Evolutionary conservation across 257 asterid species (phyloP).

Genomic region (Verbena officinalis): DNA sequence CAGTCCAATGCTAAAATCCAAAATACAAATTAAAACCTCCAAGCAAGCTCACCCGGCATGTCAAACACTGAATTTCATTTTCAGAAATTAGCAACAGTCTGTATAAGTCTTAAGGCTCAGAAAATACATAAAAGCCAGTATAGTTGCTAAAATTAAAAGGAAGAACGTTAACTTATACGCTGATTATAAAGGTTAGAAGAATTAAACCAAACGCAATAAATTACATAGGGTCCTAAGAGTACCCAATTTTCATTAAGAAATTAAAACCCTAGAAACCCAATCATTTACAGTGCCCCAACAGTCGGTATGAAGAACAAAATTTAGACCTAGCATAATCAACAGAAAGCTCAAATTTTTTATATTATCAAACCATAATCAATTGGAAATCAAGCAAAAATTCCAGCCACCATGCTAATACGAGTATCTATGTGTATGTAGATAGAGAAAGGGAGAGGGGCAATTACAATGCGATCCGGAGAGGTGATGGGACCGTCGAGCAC

Average conservation of each 20-base stretch:
- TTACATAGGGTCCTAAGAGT: slow-evolving; percentile 16
- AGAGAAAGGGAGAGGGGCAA: not conserved
- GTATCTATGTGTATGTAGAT: not conserved
- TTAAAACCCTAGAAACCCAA: slow-evolving; percentile 13
- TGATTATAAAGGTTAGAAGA: not conserved
- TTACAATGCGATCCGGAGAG: slow-evolving; percentile 73
- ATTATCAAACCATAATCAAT: not conserved
- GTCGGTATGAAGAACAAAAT: not conserved
- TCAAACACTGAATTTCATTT: not conserved
- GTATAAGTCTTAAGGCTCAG: not conserved
- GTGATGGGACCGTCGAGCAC: slow-evolving; percentile 64
- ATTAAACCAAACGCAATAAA: not conserved
- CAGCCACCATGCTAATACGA: not conserved
- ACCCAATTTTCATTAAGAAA: not conserved
- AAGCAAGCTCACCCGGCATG: not conserved
- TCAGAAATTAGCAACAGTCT: not conserved
- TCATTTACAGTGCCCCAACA: slow-evolving; percentile 3
- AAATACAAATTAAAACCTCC: not conserved
- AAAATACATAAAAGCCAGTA: not conserved
- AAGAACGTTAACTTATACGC: not conserved
- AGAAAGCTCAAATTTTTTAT: not conserved
- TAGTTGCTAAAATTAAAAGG: not conserved
- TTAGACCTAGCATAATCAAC: not conserved
- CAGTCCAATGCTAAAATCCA: not conserved
- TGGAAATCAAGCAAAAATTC: not conserved